Conservation (phyloP, 495 filamentous ascomycete species). For the Cairneyella variabilis region DNA sequence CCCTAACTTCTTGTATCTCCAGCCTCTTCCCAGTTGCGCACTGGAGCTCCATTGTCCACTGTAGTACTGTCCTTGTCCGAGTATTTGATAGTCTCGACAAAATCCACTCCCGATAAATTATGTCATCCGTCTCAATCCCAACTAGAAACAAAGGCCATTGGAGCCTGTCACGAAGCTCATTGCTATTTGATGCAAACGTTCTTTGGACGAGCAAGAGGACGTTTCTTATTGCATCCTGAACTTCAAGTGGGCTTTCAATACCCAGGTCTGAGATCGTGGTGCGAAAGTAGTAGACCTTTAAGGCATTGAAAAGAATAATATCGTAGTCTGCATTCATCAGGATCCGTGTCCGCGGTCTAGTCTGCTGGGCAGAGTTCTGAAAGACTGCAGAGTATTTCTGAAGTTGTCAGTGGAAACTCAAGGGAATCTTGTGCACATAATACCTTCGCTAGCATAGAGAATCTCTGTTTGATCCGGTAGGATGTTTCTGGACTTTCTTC, state of each 20-base stretch:
- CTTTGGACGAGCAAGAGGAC: background rate
- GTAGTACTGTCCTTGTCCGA: background rate
- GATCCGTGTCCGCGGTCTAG: conserved; percentile 34
- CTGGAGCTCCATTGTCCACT: background rate
- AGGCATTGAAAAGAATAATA: conserved; percentile 40
- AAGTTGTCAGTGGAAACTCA: too few species aligned
- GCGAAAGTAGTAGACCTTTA: conserved; percentile 41
- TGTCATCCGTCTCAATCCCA: conserved; percentile 7
- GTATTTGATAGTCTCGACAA: background rate
- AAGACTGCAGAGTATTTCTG: conserved; percentile 30
- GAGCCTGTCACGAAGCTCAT: conserved; percentile 10
- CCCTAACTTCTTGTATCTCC: background rate
- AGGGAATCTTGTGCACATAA: too few species aligned
- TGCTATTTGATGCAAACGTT: conserved; percentile 12
- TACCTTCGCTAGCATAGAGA: conserved; percentile 17
- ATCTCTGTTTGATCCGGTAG: conserved; percentile 15
- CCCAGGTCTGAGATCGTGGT: conserved; percentile 32
- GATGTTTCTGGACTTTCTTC: background rate
- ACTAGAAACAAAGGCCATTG: conserved; percentile 14
- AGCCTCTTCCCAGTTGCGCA: background rate
- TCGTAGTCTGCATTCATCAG: conserved; percentile 47
- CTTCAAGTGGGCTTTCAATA: conserved; percentile 9
- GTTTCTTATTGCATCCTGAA: background rate
- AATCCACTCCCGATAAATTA: conserved; percentile 2
- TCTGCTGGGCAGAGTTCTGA: conserved; percentile 32